A percentile compares a stretch with the other conserved stretches of the same genome.
Evolutionary conservation across 139 green algal genomes (phyloP).

Genomic region (Auxenochlorella protothecoides): DNA sequence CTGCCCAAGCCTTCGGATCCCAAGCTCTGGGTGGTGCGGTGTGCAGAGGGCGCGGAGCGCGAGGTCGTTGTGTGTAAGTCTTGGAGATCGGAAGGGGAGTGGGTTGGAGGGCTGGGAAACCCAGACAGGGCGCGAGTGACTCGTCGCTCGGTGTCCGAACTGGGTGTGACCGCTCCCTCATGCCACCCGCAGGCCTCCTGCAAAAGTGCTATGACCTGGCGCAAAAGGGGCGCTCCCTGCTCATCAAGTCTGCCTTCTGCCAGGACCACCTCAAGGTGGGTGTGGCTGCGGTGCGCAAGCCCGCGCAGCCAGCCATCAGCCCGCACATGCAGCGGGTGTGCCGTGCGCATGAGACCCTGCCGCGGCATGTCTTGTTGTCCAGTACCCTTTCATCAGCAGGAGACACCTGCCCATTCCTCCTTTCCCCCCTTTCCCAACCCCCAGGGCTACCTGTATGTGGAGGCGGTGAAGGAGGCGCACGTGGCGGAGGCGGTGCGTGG

Average conservation of each 20-base stretch:
- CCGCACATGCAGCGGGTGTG: not conserved
- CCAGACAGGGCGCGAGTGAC: too few relatives aligned
- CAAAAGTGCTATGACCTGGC: slow-evolving; percentile 71
- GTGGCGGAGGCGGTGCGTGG: slow-evolving; percentile 77
- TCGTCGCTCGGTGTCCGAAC: too few relatives aligned
- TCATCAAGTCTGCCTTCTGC: slow-evolving; percentile 80
- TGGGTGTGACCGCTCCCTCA: not conserved
- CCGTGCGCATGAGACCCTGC: too few relatives aligned
- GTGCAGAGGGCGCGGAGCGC: slow-evolving; percentile 61
- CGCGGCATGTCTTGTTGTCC: too few relatives aligned
- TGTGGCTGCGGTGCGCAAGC: not conserved
- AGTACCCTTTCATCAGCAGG: too few relatives aligned
- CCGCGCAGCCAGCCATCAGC: not conserved
- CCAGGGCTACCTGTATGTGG: slow-evolving; percentile 89
- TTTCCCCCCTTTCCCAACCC: not conserved
- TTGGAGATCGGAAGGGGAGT: too few relatives aligned
- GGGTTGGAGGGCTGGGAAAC: too few relatives aligned
- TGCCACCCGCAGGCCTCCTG: slow-evolving; percentile 4
- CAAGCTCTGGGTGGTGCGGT: slow-evolving; percentile 86
- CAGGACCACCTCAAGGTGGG: slow-evolving; percentile 84
- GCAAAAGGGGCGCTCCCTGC: slow-evolving; percentile 43
- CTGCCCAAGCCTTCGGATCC: slow-evolving; percentile 82
- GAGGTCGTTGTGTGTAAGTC: slow-evolving; percentile 44
- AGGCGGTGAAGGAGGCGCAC: slow-evolving; percentile 82
- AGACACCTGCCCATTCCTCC: not conserved